Base-by-base conservation (phyloP, 2,329 filamentous ascomycete genomes). In the Canariomyces notabilis region DNA sequence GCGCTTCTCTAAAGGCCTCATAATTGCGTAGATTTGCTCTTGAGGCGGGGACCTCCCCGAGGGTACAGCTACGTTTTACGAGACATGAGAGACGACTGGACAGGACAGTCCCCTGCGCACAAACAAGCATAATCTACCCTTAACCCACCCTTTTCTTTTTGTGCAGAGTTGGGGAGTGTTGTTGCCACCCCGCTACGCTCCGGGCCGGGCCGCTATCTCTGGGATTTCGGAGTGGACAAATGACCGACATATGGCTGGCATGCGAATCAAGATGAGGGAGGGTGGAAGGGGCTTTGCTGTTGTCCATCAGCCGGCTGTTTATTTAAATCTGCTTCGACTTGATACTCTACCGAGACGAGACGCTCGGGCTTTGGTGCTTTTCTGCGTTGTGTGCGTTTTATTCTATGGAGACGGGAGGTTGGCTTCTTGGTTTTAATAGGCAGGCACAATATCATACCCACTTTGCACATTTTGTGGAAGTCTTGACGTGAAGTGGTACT, bases 1-100 rank as follows among this genome's bases (percentile, higher is more conserved):
- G 52, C 53, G 31, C 58, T 62, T 46, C 55, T 61, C 54, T 62
- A 58, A 53, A 46, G n/a, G n/a, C 26, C 57, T 58, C 54, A 37
- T 46, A 46, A 54, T 42, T 34, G 55, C 56, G 52, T 37, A 40
- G 45, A 37, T 42, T 8, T 33, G 21, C 50, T 44, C 48, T 37
- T 46, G 38, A 44, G 20, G 23, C 19, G 38, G 42, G 44, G 44
- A 42, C 12, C 32, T 29, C 8, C 26, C 26, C 26, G n/a, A n/a
- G n/a, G n/a, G n/a, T n/a, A n/a, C n/a, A n/a, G n/a, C n/a, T n/a
- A n/a, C n/a, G n/a, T 49, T 56, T 43, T 47, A 59, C 50, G 57
- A 57, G 53, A 57, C 43, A 59, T 52, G 57, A 57, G 55, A 52
- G 44, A 57, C 50, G 54, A 56, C 46, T 29, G 37, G 29, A 38